Percentiles rank a stretch among this genome's conserved stretches.
Conservation (phyloP, 768 basidiomycete species). For the Suillus bovinus region DNA sequence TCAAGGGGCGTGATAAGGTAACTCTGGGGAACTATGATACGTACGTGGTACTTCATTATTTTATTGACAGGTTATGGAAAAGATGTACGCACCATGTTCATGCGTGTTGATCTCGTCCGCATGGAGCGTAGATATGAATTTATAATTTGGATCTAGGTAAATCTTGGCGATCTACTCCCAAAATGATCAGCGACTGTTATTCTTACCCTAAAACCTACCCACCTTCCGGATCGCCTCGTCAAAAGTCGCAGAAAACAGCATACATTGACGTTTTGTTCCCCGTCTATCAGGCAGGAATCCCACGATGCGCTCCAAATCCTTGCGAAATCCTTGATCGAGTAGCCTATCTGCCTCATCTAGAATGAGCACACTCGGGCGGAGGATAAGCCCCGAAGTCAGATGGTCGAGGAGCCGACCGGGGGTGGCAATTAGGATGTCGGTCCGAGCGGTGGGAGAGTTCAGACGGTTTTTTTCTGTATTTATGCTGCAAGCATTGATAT, state of each 20-base stretch:
- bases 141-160: slow-evolving; percentile 28
- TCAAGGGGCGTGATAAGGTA: slow-evolving; percentile 42
- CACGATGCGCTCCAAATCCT: slow-evolving; percentile 66
- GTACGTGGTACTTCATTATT: not conserved
- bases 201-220: slow-evolving; percentile 12
- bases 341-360: slow-evolving; percentile 78
- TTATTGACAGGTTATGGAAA: not conserved
- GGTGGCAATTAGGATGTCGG: slow-evolving; percentile 68
- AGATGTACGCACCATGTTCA: slow-evolving; percentile 46
- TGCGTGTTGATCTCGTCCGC: slow-evolving; percentile 63
- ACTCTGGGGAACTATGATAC: slow-evolving; percentile 45
- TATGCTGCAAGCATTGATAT: slow-evolving; percentile 19
- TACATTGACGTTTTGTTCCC: slow-evolving; percentile 58
- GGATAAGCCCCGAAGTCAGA: slow-evolving; percentile 32
- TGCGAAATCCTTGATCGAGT: slow-evolving; percentile 72
- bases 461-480: slow-evolving; percentile 29
- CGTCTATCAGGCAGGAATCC: slow-evolving; percentile 40
- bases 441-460: slow-evolving; percentile 22
- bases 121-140: slow-evolving; percentile 59
- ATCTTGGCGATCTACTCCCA: slow-evolving; percentile 26
- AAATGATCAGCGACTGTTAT: not conserved
- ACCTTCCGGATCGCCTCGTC: slow-evolving; percentile 64
- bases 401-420: slow-evolving; percentile 78
- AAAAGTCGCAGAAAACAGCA: slow-evolving; percentile 77
- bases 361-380: slow-evolving; percentile 36